Conservation (phyloP, 768 basidiomycete genomes). For the Lentinula edodes region DNA sequence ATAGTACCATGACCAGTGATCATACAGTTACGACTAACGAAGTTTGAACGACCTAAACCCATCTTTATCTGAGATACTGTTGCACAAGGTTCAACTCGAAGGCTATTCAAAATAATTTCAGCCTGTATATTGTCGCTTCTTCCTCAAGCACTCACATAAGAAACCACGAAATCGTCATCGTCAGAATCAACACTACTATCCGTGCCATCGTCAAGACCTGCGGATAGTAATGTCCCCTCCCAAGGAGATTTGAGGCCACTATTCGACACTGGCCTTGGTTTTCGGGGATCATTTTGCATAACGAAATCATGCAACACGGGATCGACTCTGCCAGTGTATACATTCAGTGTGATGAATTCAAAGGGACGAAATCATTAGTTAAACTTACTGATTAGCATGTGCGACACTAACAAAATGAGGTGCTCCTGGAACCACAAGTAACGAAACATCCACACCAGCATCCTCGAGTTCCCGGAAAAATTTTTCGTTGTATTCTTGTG, state of each 20-base stretch:
- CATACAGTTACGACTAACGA: too few relatives aligned
- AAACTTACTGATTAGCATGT: constrained; percentile 5
- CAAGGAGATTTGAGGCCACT: not conserved
- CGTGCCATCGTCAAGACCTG: not conserved
- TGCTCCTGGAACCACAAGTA: constrained; percentile 16
- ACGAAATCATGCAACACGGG: not conserved
- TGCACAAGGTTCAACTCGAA: not conserved
- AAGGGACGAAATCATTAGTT: not conserved
- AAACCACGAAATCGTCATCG: not conserved
- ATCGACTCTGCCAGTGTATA: not conserved
- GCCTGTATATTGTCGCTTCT: not conserved
- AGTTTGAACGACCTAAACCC: too few relatives aligned
- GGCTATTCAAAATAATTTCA: not conserved
- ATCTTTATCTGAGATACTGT: too few relatives aligned
- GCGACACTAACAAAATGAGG: constrained; percentile 20
- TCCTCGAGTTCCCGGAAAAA: constrained; percentile 16
- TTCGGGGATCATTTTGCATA: not conserved
- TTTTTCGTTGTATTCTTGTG: constrained; percentile 11
- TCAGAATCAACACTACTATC: not conserved
- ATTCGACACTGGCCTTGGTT: not conserved
- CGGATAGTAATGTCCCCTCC: not conserved
- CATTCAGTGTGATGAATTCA: not conserved
- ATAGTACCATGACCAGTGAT: too few relatives aligned
- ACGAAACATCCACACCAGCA: constrained; percentile 15
- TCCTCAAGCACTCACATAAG: not conserved